Base-by-base conservation (phyloP, 2,329 filamentous ascomycete species). In the Torrubiellomyces zombiae region DNA sequence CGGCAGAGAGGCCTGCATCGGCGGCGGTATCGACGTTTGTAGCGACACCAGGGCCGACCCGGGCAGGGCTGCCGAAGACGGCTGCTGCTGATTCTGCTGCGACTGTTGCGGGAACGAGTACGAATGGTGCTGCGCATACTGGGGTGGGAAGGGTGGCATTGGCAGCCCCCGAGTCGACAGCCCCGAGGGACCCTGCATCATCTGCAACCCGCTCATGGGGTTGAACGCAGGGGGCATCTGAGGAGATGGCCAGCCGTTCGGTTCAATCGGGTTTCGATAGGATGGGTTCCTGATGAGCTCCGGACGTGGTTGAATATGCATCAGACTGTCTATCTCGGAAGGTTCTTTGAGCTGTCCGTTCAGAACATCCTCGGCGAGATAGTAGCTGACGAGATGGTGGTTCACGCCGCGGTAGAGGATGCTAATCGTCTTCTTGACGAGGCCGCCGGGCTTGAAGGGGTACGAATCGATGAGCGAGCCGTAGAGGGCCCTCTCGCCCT, bases 371-470 rank as follows among this genome's bases (percentile, higher is more conserved):
- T 80, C 70, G 8, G 86, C 62, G 21, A 59, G 80, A 55, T 93
- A 93, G 46, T 94, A 94, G 10, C 77, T 85, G 20, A 93, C 82
- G 25, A 94, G 55, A 40, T 92, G 83, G 41, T 92, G 83, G 3
- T 71, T 73, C 3, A 83, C 66, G 3, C 76, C 76, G 14, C 75
- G 63, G 25, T 76, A 71, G 3, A 66, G 71, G 19, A 93, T 69
- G 38, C 76, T 86, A 50, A 93, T 83, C 0, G 83, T 93, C 58
- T 93, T 93, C 62, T 94, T 94, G 33, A 93, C 68, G 20, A 94
- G 53, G 0, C 85, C 83, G 2, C 71, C 67, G 9, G 71, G 60
- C 42, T 89, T 89, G 62, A 93, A 93, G 16, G 73, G 70, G 39
- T 93, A 93, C 1, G 77, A 83, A 50, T 92, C 83, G n/a, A 86